Conservation (phyloP, 1,284 basidiomycete species). For the Pholiota adiposa region DNA sequence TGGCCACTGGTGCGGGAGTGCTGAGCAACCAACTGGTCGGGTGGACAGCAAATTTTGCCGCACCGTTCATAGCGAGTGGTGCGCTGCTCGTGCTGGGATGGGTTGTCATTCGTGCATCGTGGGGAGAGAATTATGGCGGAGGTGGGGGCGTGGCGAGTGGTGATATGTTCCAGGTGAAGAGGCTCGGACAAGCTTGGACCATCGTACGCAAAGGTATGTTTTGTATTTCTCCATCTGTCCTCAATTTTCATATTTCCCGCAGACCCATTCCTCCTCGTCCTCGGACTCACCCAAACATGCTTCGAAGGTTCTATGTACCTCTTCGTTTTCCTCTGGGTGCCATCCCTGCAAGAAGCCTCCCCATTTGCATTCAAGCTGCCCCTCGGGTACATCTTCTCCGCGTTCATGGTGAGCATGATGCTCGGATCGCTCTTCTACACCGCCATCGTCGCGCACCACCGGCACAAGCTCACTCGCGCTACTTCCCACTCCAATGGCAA, state of each 20-base stretch:
- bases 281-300: slow-evolving; percentile 76
- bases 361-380: slow-evolving; percentile 46
- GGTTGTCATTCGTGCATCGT: slow-evolving; percentile 57
- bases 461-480: slow-evolving; percentile 20
- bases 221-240: slow-evolving; percentile 1
- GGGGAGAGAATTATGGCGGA: slow-evolving; percentile 74
- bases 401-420: slow-evolving; percentile 82
- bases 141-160: slow-evolving; percentile 37
- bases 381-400: slow-evolving; percentile 76
- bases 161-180: slow-evolving; percentile 51
- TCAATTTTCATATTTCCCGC: slow-evolving; percentile 9
- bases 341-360: slow-evolving; percentile 67
- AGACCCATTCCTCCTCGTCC: slow-evolving; percentile 67
- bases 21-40: slow-evolving; percentile 64
- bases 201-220: slow-evolving; percentile 58
- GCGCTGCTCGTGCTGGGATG: slow-evolving; percentile 56
- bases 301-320: slow-evolving; percentile 85
- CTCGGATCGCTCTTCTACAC: slow-evolving; percentile 75
- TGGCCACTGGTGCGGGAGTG: slow-evolving; percentile 69
- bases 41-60: slow-evolving; percentile 50
- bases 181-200: slow-evolving; percentile 59
- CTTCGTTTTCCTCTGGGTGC: slow-evolving; percentile 83
- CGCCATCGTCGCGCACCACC: slow-evolving; percentile 47
- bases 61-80: slow-evolving; percentile 70
- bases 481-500: background rate